Conservation (phyloP, 1,284 basidiomycete species). For the Melampsora americana region DNA sequence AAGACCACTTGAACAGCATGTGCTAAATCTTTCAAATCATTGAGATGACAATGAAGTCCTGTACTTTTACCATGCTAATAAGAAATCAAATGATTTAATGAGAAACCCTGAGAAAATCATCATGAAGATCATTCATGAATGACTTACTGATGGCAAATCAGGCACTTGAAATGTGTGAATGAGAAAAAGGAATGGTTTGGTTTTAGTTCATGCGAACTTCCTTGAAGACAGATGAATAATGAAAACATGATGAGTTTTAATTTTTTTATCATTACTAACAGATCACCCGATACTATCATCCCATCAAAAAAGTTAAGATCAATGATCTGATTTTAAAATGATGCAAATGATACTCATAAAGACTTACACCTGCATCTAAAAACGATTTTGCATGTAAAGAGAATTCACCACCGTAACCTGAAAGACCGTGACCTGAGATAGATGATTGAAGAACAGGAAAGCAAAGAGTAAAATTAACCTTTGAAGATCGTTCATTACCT, state of each 20-base stretch:
- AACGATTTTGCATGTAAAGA: constrained; percentile 21
- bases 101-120: not conserved
- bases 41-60: constrained; percentile 31
- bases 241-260: not conserved
- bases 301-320: not conserved
- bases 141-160: constrained; percentile 34
- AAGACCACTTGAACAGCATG: constrained; percentile 31
- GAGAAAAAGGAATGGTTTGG: not conserved
- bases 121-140: not conserved
- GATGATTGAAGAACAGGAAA: not conserved
- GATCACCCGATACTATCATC: constrained; percentile 31
- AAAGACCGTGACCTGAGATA: constrained; percentile 30
- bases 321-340: not conserved
- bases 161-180: constrained; percentile 2
- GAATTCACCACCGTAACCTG: constrained; percentile 29
- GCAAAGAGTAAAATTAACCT: not conserved
- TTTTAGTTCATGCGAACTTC: not conserved
- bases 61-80: constrained; percentile 41
- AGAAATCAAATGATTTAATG: not conserved
- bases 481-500: not conserved
- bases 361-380: constrained; percentile 42
- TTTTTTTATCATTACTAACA: not conserved
- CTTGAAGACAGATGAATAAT: not conserved
- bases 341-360: not conserved
- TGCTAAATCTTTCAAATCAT: constrained; percentile 29